Evolutionary conservation across 768 basidiomycete genomes (phyloP).

Genomic region (Guyanaporus albipodus): DNA sequence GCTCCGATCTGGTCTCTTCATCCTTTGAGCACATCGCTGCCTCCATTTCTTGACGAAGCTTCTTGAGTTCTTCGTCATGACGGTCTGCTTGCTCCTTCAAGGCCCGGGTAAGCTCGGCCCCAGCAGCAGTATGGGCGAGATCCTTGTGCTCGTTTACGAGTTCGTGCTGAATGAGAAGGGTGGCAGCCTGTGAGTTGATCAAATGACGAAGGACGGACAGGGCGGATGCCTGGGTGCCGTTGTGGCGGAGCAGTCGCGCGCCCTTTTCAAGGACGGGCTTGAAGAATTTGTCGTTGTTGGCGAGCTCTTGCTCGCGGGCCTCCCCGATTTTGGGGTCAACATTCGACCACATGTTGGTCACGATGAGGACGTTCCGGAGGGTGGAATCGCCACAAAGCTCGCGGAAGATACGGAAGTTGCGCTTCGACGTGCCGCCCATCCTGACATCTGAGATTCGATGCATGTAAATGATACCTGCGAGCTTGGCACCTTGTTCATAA

Average conservation of each 20-base stretch:
- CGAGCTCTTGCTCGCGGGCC: slow-evolving; percentile 45
- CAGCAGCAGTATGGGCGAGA: slow-evolving; percentile 51
- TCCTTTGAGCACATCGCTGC: slow-evolving; percentile 42
- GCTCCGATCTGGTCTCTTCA: slow-evolving; percentile 42
- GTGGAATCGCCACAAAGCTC: slow-evolving; percentile 49
- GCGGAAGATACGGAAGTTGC: slow-evolving; percentile 50
- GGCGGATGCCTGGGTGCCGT: slow-evolving; percentile 39
- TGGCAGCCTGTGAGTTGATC: slow-evolving; percentile 36
- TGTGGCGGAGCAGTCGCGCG: slow-evolving; percentile 42
- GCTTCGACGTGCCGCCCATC: slow-evolving; percentile 47
- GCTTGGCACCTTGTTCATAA: slow-evolving; percentile 35
- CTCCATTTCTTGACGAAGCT: slow-evolving; percentile 45
- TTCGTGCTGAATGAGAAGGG: slow-evolving; percentile 53
- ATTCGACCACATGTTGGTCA: slow-evolving; percentile 53
- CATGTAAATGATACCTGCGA: slow-evolving; percentile 54
- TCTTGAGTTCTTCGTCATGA: slow-evolving; percentile 46
- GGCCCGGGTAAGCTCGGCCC: slow-evolving; percentile 48
- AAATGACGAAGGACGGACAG: slow-evolving; percentile 41
- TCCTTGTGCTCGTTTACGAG: slow-evolving; percentile 47
- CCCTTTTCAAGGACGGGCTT: slow-evolving; percentile 49
- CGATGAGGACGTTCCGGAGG: slow-evolving; percentile 48
- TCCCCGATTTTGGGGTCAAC: slow-evolving; percentile 37
- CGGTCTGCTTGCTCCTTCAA: slow-evolving; percentile 43
- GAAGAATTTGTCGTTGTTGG: slow-evolving; percentile 42
- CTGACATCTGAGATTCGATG: slow-evolving; percentile 51